Percentiles rank a stretch among this genome's conserved stretches.
Evolutionary conservation across 768 basidiomycete species (phyloP).

Genomic region (Panellus pusillus): DNA sequence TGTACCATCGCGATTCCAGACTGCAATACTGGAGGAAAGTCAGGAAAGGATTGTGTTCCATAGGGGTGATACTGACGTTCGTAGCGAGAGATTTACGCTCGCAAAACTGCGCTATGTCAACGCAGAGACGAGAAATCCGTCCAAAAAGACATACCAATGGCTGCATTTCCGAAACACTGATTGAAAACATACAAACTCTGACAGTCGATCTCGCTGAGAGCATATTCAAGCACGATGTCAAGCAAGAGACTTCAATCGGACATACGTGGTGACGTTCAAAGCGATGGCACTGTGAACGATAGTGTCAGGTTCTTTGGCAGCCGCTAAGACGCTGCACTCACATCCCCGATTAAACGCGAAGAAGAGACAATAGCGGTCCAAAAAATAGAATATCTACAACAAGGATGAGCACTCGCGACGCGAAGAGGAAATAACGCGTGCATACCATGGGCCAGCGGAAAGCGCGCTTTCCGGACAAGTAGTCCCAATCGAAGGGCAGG

Average conservation of each 20-base stretch:
- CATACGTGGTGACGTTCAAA: conserved; percentile 56
- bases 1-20: conserved; percentile 61
- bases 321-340: conserved; percentile 33
- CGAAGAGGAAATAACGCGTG: background rate
- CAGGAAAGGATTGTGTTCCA: background rate
- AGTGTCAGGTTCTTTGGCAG: conserved; percentile 8
- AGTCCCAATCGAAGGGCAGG: conserved; percentile 64
- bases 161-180: conserved; percentile 60
- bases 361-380: conserved; percentile 64
- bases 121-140: no score
- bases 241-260: background rate
- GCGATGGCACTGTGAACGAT: conserved; percentile 46
- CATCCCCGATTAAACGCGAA: conserved; percentile 70
- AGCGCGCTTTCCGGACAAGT: conserved; percentile 51
- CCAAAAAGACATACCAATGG: conserved; percentile 45
- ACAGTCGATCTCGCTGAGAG: conserved; percentile 52
- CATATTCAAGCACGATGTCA: conserved; percentile 8
- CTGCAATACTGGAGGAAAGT: conserved; percentile 54
- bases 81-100: conserved; percentile 66
- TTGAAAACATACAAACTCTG: conserved; percentile 72
- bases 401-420: background rate
- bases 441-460: conserved; percentile 72
- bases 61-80: conserved; percentile 48
- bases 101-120: conserved; percentile 38
- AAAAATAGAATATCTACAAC: conserved; percentile 63